These are phyloP conservation scores for Hortiboletus campestris DNA, from an alignment of 768 basidiomycete species.

Conservation along the genomic window DNA sequence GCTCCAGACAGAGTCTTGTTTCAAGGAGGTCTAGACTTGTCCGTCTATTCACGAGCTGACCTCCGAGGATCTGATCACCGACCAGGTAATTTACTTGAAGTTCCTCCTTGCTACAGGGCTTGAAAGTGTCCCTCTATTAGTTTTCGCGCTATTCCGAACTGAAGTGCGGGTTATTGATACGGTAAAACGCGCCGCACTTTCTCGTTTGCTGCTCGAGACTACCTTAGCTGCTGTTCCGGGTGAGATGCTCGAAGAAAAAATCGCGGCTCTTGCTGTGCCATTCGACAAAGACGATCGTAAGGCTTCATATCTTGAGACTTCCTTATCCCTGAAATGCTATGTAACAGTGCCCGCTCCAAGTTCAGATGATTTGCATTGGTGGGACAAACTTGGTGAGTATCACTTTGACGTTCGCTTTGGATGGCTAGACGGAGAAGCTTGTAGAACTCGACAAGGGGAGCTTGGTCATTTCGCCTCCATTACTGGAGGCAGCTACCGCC, in stretches of 20 bases:
- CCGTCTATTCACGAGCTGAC: conserved; percentile 81
- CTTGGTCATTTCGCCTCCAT: conserved; percentile 36
- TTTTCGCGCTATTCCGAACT: conserved; percentile 80
- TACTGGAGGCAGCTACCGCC: conserved; percentile 38
- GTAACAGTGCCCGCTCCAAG: conserved; percentile 80
- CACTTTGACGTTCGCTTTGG: background rate
- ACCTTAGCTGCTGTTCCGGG: conserved; percentile 61
- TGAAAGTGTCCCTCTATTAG: conserved; percentile 37
- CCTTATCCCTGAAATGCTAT: conserved; percentile 2
- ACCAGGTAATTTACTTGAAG: conserved; percentile 55
- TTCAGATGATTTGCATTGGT: conserved; percentile 75
- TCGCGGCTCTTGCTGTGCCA: conserved; percentile 55
- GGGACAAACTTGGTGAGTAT: conserved; percentile 64
- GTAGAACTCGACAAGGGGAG: conserved; percentile 19
- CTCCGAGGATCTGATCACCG: conserved; percentile 92
- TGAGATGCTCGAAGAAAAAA: conserved; percentile 69
- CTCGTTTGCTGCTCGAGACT: conserved; percentile 63
- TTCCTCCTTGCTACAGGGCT: background rate
- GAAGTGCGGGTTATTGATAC: conserved; percentile 78
- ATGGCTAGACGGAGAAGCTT: background rate
- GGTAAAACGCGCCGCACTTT: conserved; percentile 67
- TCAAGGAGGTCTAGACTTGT: conserved; percentile 73
- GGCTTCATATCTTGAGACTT: conserved; percentile 1
- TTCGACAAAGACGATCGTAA: conserved; percentile 36
- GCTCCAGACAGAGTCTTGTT: conserved; percentile 88